Evolutionary conservation across 73 alveolate genomes (phyloP), one percentile per base, ranked within the genome.

Genomic region (Loxodes magnus): DNA sequence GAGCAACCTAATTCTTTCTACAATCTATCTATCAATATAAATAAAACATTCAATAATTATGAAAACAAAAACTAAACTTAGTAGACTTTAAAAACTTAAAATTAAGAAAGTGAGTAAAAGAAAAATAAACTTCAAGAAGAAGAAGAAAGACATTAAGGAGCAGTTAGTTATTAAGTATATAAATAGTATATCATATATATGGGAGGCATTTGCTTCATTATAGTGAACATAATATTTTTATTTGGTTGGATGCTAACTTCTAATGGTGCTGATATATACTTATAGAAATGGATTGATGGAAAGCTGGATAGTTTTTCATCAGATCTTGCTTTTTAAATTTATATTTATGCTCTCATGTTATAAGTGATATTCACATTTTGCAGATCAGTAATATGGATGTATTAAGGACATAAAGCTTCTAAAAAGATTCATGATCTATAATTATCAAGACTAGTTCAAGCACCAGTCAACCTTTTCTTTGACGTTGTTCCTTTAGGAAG

Each of bases 401-500:
- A 62, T 35, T 43, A 43, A 22, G 49, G 70, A 51, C 34, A 38
- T 26, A 21, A 22, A 37, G 77, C 77, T 46, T 56, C 88, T 15
- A 69, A 54, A 3, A 63, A 37, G 35, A 46, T 93, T 62, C 91
- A 79, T 51, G 58, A 83, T 25, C 36, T 71, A 20, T 77, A 88
- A 81, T 58, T 93, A 9, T 51, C 49, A 10, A 78, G 58, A 44
- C 57, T 93, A 36, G 43, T 93, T 12, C 64, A 70, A 16, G 96
- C 97, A 14, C 96, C 98, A 6, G 59, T 82, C 26, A 80, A 83
- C 39, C 35, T 56, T 56, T 92, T 67, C 77, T 91, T 71, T 75
- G 96, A 92, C 56, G 78, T 69, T 2, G 76, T 89, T 23, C 96
- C 96, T 5, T 56, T 77, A 14, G 97, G 97, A n/a, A 71, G 87